Evolutionary conservation across 768 basidiomycete species (phyloP), one percentile per base, ranked within the genome.

Genomic region (Trametopsis cervina): DNA sequence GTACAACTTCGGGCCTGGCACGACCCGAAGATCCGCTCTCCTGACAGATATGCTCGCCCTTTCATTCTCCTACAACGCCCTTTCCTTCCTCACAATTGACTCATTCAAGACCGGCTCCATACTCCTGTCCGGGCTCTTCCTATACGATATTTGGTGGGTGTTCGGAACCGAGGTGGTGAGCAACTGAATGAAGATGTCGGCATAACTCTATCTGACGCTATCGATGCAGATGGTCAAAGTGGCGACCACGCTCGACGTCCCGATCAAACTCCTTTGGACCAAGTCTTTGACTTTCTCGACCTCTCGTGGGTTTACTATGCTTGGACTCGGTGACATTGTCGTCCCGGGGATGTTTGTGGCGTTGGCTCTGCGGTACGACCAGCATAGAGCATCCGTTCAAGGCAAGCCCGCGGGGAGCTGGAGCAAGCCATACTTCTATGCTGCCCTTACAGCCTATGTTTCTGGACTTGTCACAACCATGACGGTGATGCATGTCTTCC

Each of bases 71-170:
- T 81, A 86, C 63, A 88, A 85, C 54, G 84, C 89, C 3, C 69
- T 97, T 44, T 74, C 80, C 29, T 63, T 93, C 51, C 71, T 97
- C 56, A 85, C 83, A 63, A 65, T 97, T 25, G 95, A 98, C 64
- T 88, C 88, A 7, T 95, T 97, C 73, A 66, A 74, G 58, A 96
- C 95, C 13, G 95, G 92, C 5, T 75, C 75, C 35, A 78, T 91
- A 51, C 74, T 97, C 2, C 72, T 99, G 4, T 75, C 76, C 2
- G 92, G 89, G 4, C 70, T 99, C 20, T 91, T 97, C 67, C 40
- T 96, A 36, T 98, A 98, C 61, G 95, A 98, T 62, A 78, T 96
- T 35, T 95, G 84, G 77, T 96, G 89, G 89, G 91, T 94, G 2
- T 94, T 93, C 62, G 88, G 87, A 17, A 87, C 86, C 0, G 77